These are phyloP conservation scores for Sodiomyces alkalinus DNA, from an alignment of 2,329 filamentous ascomycete genomes.

Conservation along the genomic window DNA sequence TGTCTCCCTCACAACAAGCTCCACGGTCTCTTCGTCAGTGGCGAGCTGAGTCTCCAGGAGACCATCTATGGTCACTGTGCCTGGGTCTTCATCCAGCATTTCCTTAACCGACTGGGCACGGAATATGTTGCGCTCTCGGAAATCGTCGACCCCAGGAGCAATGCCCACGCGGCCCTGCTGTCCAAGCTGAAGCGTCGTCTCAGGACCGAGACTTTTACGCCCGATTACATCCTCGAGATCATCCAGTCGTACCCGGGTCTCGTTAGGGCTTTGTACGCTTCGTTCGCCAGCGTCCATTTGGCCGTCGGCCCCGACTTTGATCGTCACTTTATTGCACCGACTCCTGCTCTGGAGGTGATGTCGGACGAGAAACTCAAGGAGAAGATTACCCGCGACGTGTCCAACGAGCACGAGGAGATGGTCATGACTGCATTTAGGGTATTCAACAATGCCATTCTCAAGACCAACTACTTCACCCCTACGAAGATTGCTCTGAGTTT, in stretches of 20 bases:
- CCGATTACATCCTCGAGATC: slow-evolving; percentile 96
- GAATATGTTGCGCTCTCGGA: slow-evolving; percentile 82
- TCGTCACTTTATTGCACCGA: slow-evolving; percentile 35
- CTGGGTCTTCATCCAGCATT: slow-evolving; percentile 96
- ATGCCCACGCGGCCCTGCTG: slow-evolving; percentile 7
- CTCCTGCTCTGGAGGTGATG: slow-evolving; percentile 50
- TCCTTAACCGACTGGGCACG: slow-evolving; percentile 83
- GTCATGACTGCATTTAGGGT: slow-evolving; percentile 94
- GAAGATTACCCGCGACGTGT: slow-evolving; percentile 62
- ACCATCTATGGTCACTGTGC: slow-evolving; percentile 95
- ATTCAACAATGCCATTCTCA: slow-evolving; percentile 86
- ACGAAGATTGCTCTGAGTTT: slow-evolving; percentile 98
- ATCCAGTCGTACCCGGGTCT: slow-evolving; percentile 81
- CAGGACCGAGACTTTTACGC: slow-evolving; percentile 91
- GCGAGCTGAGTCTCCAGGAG: slow-evolving; percentile 83
- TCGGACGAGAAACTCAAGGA: slow-evolving; percentile 60
- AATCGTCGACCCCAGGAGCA: slow-evolving; percentile 62
- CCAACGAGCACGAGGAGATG: slow-evolving; percentile 93
- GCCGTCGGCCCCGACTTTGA: slow-evolving; percentile 35
- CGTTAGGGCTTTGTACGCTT: slow-evolving; percentile 75
- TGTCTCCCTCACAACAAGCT: slow-evolving; percentile 97
- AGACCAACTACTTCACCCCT: slow-evolving; percentile 95
- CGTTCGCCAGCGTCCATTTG: slow-evolving; percentile 79
- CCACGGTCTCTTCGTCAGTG: slow-evolving; percentile 73
- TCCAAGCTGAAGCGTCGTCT: slow-evolving; percentile 84